A percentile compares a stretch with the other conserved stretches of the same genome.
phyloP scores from a whole-genome alignment of 2,329 filamentous ascomycete species.

The Talaromyces marneffei region DNA sequence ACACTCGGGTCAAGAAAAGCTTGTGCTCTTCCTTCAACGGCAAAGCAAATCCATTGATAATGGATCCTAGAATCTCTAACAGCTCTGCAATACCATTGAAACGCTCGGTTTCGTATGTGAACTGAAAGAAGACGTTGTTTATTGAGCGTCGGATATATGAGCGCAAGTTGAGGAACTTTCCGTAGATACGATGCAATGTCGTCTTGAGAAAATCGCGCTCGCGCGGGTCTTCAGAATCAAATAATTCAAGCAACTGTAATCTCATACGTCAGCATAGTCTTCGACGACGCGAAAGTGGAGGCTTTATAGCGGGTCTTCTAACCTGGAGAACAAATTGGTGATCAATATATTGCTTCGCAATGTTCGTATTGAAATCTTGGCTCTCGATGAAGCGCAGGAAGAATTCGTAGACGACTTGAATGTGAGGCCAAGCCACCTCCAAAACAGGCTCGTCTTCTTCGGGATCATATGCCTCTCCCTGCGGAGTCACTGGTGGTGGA shows the following conservation, averaged over 20 bases:
- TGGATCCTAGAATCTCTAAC: slow-evolving; percentile 92
- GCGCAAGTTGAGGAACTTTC: slow-evolving; percentile 94
- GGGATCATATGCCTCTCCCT: slow-evolving; percentile 96
- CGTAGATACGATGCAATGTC: slow-evolving; percentile 94
- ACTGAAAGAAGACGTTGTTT: slow-evolving; percentile 99
- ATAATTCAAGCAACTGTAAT: slow-evolving; percentile 77
- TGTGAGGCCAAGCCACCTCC: slow-evolving; percentile 98
- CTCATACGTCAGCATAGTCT: slow-evolving; percentile 12
- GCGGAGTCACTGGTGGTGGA: slow-evolving; percentile 92
- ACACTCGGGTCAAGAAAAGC: slow-evolving; percentile 86
- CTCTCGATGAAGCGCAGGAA: slow-evolving; percentile 98
- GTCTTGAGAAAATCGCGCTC: slow-evolving; percentile 98
- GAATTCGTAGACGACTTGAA: slow-evolving; percentile 99
- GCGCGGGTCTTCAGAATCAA: slow-evolving; percentile 94
- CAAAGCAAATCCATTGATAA: slow-evolving; percentile 97
- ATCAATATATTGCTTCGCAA: slow-evolving; percentile 97
- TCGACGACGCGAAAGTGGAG: neutral
- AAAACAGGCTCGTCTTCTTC: slow-evolving; percentile 97
- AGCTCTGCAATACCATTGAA: slow-evolving; percentile 98
- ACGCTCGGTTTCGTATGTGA: slow-evolving; percentile 95
- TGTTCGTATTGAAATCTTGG: slow-evolving; percentile 99
- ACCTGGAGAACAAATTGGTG: slow-evolving; percentile 89
- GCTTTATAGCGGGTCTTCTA: slow-evolving; percentile 26
- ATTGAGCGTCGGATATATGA: slow-evolving; percentile 97
- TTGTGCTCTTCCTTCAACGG: slow-evolving; percentile 98